phyloP scores from a whole-genome alignment of 441 rosid genomes.

The Metrosideros polymorpha region DNA sequence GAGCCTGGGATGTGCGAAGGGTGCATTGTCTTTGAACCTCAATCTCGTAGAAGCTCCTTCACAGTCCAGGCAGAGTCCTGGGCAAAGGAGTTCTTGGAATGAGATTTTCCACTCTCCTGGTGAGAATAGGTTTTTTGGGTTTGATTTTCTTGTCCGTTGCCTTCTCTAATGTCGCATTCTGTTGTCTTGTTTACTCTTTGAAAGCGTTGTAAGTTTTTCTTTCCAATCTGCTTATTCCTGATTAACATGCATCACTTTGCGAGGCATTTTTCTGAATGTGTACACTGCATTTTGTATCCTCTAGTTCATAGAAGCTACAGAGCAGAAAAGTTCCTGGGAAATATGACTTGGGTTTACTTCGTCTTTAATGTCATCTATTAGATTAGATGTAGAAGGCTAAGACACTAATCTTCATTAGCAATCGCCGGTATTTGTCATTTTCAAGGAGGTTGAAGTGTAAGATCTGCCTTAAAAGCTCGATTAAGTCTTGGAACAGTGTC shows the following conservation, averaged over 20 bases:
- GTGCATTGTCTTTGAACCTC: background rate
- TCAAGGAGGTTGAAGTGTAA: background rate
- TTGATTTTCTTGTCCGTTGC: background rate
- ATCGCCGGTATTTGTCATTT: background rate
- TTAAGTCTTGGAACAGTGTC: background rate
- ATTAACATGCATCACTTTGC: background rate
- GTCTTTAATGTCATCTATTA: background rate
- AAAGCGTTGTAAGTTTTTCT: background rate
- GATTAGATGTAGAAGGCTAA: background rate
- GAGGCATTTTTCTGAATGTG: background rate
- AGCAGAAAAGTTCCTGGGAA: background rate
- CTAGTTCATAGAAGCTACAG: background rate
- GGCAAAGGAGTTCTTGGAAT: background rate
- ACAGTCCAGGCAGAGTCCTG: background rate
- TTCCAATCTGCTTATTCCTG: background rate
- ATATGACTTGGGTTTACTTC: background rate
- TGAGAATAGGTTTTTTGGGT: background rate
- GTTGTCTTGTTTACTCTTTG: background rate
- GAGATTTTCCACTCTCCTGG: background rate
- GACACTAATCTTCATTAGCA: background rate
- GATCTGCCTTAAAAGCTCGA: background rate
- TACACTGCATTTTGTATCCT: background rate
- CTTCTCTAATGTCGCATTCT: background rate
- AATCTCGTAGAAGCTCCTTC: background rate
- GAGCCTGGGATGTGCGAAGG: background rate